Evolutionary conservation across 2,329 filamentous ascomycete genomes (phyloP).

Genomic region (Neodidymelliopsis sp.): DNA sequence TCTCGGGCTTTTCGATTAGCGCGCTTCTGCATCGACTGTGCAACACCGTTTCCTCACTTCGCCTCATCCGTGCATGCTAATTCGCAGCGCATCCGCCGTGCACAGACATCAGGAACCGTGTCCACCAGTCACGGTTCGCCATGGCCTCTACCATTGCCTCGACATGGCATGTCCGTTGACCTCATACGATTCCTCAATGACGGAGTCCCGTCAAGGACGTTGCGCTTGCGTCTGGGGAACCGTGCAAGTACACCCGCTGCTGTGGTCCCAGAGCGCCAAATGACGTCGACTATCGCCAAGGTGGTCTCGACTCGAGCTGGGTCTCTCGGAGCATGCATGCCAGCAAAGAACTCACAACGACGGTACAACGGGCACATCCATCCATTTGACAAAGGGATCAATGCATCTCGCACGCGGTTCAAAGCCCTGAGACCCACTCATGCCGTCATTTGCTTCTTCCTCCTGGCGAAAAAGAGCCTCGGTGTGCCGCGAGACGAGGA

Average conservation of each 20-base stretch:
- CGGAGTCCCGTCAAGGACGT: not conserved
- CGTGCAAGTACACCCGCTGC: slow-evolving; percentile 1
- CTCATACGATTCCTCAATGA: slow-evolving; percentile 6
- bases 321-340: not conserved
- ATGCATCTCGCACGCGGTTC: not conserved
- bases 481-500: not conserved
- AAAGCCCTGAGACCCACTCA: slow-evolving; percentile 3
- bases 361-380: not conserved
- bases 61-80: not conserved
- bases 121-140: not conserved
- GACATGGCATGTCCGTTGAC: no score
- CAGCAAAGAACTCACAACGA: slow-evolving; percentile 4
- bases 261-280: not conserved
- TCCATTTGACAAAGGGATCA: not conserved
- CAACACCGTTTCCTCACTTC: no score
- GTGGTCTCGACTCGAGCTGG: slow-evolving; percentile 6
- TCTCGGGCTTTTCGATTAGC: no score
- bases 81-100: not conserved
- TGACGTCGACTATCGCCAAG: slow-evolving; percentile 1
- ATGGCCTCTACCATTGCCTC: not conserved
- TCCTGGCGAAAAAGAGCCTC: not conserved
- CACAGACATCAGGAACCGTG: not conserved
- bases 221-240: slow-evolving; percentile 12
- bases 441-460: slow-evolving; percentile 6
- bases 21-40: not conserved